Conservation (phyloP, 371 early-diverging fungal species). For the Basidiobolus meristosporus region DNA sequence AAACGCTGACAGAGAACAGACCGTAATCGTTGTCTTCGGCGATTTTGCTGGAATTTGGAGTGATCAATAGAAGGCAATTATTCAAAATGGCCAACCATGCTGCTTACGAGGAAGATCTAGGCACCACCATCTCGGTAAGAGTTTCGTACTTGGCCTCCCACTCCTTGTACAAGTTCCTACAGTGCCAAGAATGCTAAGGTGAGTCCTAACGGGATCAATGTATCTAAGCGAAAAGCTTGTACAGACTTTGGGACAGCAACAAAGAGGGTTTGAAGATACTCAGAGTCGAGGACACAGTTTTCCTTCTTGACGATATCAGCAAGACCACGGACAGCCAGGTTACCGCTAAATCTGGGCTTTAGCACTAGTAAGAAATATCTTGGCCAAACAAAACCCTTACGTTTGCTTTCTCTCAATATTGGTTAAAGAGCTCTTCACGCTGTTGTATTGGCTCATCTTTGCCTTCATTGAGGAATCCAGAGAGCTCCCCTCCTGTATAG, state of each 20-base stretch:
- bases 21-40: conserved; percentile 85
- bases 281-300: conserved; percentile 78
- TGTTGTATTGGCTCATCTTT: conserved; percentile 66
- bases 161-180: conserved; percentile 43
- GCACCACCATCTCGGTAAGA: conserved; percentile 84
- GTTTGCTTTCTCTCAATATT: conserved; percentile 59
- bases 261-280: conserved; percentile 74
- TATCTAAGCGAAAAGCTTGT: background rate
- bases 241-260: conserved; percentile 87
- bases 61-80: background rate
- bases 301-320: conserved; percentile 79
- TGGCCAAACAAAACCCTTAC: conserved; percentile 16
- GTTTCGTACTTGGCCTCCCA: conserved; percentile 78
- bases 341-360: conserved; percentile 38
- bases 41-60: conserved; percentile 30
- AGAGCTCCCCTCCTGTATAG: conserved; percentile 50
- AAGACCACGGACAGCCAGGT: conserved; percentile 69
- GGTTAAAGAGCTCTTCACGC: no score
- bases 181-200: background rate
- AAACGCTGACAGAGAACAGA: conserved; percentile 81
- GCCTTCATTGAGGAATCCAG: conserved; percentile 75
- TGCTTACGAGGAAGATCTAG: conserved; percentile 73
- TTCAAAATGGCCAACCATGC: background rate
- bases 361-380: background rate
- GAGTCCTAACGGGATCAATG: background rate